These are phyloP conservation scores for Aphanomyces cochlioides DNA, from an alignment of 352 stramenopile species.

Conservation along the genomic window DNA sequence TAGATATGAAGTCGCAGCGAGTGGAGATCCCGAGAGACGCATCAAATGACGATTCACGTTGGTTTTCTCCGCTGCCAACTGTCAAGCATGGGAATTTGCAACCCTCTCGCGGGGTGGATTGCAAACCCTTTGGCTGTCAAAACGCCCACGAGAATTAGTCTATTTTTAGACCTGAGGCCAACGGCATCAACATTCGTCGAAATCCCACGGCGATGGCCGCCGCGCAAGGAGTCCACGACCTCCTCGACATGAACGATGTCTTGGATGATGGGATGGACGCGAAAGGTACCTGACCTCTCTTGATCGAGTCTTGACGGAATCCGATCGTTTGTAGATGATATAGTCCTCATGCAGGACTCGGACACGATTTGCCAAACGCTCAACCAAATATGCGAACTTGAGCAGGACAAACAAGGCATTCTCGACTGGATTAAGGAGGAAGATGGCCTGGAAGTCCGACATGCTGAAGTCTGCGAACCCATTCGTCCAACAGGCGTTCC, in stretches of 20 bases:
- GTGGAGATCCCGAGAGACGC: too few species aligned
- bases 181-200: too few species aligned
- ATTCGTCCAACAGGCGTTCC: background rate
- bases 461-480: background rate
- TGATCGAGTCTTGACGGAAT: background rate
- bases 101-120: too few species aligned
- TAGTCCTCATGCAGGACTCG: slow-evolving; percentile 20
- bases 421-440: slow-evolving; percentile 15
- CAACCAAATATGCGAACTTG: slow-evolving; percentile 25
- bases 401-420: slow-evolving; percentile 13
- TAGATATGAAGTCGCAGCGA: too few species aligned
- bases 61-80: too few species aligned
- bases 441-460: slow-evolving; percentile 12
- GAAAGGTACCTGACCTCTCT: background rate
- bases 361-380: slow-evolving; percentile 25
- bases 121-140: too few species aligned
- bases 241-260: slow-evolving; percentile 24
- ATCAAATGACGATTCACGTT: too few species aligned
- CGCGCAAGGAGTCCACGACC: slow-evolving; percentile 2
- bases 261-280: background rate
- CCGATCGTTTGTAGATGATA: slow-evolving; percentile 8
- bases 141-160: too few species aligned
- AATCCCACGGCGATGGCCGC: slow-evolving; percentile 2
- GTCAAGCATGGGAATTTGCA: too few species aligned
- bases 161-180: too few species aligned